These are phyloP conservation scores for Sporothrix dimorphospora DNA, from an alignment of 2,329 filamentous ascomycete genomes.

Conservation along the genomic window DNA sequence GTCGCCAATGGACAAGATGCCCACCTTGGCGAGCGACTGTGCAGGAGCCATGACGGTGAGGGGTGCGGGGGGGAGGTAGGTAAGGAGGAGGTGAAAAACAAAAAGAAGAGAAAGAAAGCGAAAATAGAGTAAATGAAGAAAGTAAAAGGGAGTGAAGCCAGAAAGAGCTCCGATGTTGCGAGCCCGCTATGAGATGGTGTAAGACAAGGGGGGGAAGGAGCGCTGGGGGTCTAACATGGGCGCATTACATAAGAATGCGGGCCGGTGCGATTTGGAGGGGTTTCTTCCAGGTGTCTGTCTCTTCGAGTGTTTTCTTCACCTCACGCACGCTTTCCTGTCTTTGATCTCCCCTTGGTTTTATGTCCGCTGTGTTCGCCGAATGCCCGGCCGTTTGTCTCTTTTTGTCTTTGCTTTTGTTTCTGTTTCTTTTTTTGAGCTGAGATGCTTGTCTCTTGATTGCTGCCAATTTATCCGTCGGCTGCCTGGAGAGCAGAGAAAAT, in stretches of 20 bases:
- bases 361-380: background rate
- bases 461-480: background rate
- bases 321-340: background rate
- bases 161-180: background rate
- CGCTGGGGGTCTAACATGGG: background rate
- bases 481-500: background rate
- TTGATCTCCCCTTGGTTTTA: background rate
- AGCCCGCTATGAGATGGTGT: constrained; percentile 11
- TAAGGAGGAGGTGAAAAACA: background rate
- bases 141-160: background rate
- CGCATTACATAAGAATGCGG: constrained; percentile 12
- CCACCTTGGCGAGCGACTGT: constrained; percentile 39
- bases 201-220: constrained; percentile 11
- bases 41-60: constrained; percentile 35
- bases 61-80: background rate
- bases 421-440: constrained; percentile 8
- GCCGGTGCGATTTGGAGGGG: constrained; percentile 1
- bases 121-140: background rate
- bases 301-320: background rate
- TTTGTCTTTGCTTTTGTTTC: background rate
- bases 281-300: background rate
- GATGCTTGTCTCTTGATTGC: constrained; percentile 13
- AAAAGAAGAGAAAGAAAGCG: background rate
- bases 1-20: constrained; percentile 57
- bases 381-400: background rate